Base-by-base conservation (phyloP, 768 basidiomycete species). In the Mycena latifolia region DNA sequence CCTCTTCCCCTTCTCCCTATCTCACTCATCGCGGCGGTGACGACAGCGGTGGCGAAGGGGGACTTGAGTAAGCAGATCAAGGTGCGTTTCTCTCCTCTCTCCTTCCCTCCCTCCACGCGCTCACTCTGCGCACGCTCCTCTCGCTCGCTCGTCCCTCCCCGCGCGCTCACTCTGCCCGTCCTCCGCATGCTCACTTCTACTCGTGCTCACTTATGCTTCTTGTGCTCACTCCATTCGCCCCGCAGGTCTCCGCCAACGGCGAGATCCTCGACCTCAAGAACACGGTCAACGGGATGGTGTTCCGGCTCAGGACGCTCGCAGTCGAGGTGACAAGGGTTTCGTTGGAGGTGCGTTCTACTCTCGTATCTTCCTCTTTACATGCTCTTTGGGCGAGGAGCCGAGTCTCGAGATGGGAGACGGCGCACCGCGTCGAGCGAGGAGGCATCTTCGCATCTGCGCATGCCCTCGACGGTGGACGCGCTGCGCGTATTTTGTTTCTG, bases 241-340 rank as follows among this genome's bases (percentile, higher is more conserved):
- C 95, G 71, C 90, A 92, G 63, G 94, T 96, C 67, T 92, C 96
- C 70, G 95, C 95, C 35, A 88, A 93, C 39, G 95, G 96, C 27
- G 96, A 98, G 81, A 97, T 98, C 77, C 79, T 92, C 64, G 92
- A 95, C 76, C 77, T 93, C 79, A 93, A 94, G 80, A 91, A 93
- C 77, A 98, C 95, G 1, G 95, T 98, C 37, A 99, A 99, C 75
- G 92, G 89, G 63, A 99, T 98, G 96, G 97, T 96, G 18, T 91
- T 90, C 78, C 88, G 88, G 75, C 77, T 95, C 77, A 92, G 91
- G 72, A 84, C 93, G 41, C 93, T 95, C 75, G 94, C 94, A 0
- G 92, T 92, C 74, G 93, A 95, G 78, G 86, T 87, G 25, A 84
- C 84, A 62, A 83, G 96, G 61, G 96, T 99, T 27, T 97, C 96